phyloP scores from a whole-genome alignment of 345 rosid species.

The Melaleuca quinquenervia region DNA sequence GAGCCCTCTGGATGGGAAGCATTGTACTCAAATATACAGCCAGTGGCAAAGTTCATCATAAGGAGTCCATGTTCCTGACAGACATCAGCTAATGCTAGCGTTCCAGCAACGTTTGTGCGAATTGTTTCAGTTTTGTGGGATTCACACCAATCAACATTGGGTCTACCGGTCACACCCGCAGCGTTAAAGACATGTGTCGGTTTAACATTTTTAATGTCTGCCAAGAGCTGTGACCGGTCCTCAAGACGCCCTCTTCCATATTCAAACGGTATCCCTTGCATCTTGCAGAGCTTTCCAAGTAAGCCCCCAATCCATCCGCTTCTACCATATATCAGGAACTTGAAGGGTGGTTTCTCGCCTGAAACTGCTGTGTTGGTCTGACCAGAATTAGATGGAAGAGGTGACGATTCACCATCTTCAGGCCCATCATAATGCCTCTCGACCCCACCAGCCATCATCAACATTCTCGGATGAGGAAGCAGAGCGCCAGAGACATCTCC shows the following conservation, averaged over 20 bases:
- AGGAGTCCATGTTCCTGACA: conserved; percentile 67
- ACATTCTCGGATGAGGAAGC: conserved; percentile 86
- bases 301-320: conserved; percentile 95
- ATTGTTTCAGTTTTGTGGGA: conserved; percentile 83
- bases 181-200: conserved; percentile 91
- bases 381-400: conserved; percentile 18
- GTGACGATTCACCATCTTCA: conserved; percentile 38
- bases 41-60: conserved; percentile 83
- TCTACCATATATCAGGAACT: conserved; percentile 81
- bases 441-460: conserved; percentile 80
- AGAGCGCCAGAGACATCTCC: conserved; percentile 87
- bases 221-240: conserved; percentile 55
- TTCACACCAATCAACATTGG: conserved; percentile 97
- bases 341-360: conserved; percentile 29
- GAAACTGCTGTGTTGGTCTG: conserved; percentile 64
- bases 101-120: conserved; percentile 81
- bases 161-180: conserved; percentile 91
- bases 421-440: conserved; percentile 31
- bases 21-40: conserved; percentile 87
- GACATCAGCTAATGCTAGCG: conserved; percentile 72
- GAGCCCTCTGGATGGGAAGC: conserved; percentile 72
- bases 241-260: conserved; percentile 84
- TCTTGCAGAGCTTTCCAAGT: conserved; percentile 68
- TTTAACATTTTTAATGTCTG: conserved; percentile 53
- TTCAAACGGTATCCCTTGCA: conserved; percentile 61